Base-by-base conservation (phyloP, 139 green algal genomes). In the Haematococcus sp. region DNA sequence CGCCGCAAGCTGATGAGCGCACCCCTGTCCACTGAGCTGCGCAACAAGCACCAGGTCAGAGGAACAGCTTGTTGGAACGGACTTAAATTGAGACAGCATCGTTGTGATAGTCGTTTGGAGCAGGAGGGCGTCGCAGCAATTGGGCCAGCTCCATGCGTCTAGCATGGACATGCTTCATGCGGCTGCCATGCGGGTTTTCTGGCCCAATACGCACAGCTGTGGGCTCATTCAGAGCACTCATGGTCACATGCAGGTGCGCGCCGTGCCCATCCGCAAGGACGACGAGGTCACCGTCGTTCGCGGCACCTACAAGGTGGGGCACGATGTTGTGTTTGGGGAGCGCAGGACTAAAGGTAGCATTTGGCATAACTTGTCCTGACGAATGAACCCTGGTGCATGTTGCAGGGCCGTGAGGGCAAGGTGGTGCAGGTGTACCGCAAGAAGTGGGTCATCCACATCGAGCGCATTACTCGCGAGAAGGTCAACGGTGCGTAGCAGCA, bases 401-500 rank as follows among this genome's bases (percentile, higher is more conserved):
- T 78, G 79, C 74, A 95, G 90, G 90, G 90, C 67, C 90, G 94
- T 49, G 94, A 99, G 82, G 95, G 95, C 77, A 98, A 98, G 89
- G 92, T 99, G 4, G 87, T 96, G 16, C 82, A 93, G 75, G 96
- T 99, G 44, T 99, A 99, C 91, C 88, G 96, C 72, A 93, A 92
- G 71, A 98, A 98, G 90, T 99, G 96, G 96, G 93, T 99, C 35
- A 99, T 99, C 84, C 96, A 99, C 85, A 91, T 99, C 59, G 96
- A 98, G 88, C 88, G 96, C 69, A 92, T 99, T 80, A 97, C 94
- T 17, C 83, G 95, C 32, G 96, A 99, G 83, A 99, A 99, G 91
- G 92, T 97, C 77, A 99, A 98, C 86, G 95, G 95, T 96, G 77
- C 85, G 40, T 49, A 11, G 40, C 7, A 49, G 40, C 40, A 49